Percentiles rank a stretch among this genome's conserved stretches.
phyloP scores from a whole-genome alignment of 2,329 filamentous ascomycete genomes.

The Sporothrix pallida region DNA sequence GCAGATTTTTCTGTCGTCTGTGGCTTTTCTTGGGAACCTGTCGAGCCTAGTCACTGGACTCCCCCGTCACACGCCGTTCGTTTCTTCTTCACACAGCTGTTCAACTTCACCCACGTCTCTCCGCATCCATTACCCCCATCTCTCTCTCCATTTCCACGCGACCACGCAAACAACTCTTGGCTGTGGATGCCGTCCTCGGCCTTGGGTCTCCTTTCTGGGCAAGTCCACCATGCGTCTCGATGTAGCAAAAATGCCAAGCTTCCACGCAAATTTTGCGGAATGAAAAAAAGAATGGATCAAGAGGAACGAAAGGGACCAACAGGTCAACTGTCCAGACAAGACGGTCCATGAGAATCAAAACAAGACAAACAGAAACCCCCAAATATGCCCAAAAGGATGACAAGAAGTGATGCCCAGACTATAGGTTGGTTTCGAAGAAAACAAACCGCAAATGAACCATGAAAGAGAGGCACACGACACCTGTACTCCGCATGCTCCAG shows the following conservation, averaged over 20 bases:
- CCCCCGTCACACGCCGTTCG: too few species aligned
- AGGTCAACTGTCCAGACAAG: too few species aligned
- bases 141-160: background rate
- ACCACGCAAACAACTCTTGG: background rate
- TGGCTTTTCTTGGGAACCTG: too few species aligned
- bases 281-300: background rate
- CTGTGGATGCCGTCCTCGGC: background rate
- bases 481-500: too few species aligned
- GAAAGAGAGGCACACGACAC: too few species aligned
- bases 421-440: background rate
- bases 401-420: background rate
- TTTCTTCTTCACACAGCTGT: background rate
- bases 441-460: too few species aligned
- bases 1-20: background rate
- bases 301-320: background rate
- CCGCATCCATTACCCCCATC: background rate
- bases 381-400: background rate
- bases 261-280: background rate
- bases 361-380: background rate
- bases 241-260: background rate
- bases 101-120: background rate
- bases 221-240: background rate
- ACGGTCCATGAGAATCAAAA: background rate
- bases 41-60: too few species aligned
- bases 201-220: slow-evolving; percentile 1